Evolutionary conservation across 2,329 filamentous ascomycete genomes (phyloP), one percentile per base, ranked within the genome.

Genomic region (Xylaria sp.): DNA sequence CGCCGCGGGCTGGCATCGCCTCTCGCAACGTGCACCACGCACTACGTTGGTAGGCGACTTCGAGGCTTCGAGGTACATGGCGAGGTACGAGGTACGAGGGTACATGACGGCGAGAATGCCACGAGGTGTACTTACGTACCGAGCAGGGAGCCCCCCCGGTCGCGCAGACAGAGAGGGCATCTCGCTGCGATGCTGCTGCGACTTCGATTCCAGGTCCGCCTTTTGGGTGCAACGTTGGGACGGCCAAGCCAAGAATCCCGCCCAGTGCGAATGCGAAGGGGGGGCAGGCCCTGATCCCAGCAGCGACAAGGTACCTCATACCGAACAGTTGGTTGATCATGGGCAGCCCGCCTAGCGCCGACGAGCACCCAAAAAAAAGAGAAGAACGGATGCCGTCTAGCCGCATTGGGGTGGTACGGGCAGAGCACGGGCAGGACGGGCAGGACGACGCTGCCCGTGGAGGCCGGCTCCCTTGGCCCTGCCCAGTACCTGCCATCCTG

Each of bases 151-250:
- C 25, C 62, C 68, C 60, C 48, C 44, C 61, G 54, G 52, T 64
- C 58, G 66, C 58, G n/a, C 47, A 46, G 54, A 58, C 55, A 54
- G 47, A 37, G 31, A 61, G 69, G n/a, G 70, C 64, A 72, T 71
- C 27, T 58, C 37, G 61, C 63, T 69, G 69, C 69, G 69, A 71
- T 60, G 37, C n/a, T 47, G 47, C 47, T 38, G 47, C 31, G 27
- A 10, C 33, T n/a, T n/a, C 19, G 33, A 25, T 51, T 51, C 47
- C 47, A 51, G 58, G 61, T 61, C 61, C 61, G 59, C 59, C 59
- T 49, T 62, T 62, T 62, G 41, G 58, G 65, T 64, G 69, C 61
- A 71, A 72, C 66, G 63, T 68, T 64, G 63, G 59, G 63, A 62
- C 46, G 25, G 43, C 47, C 53, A 59, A 29, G 43, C 47, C 53